These are phyloP conservation scores for Stachybotrys echinatus DNA, from an alignment of 2,329 filamentous ascomycete species.

Conservation along the genomic window DNA sequence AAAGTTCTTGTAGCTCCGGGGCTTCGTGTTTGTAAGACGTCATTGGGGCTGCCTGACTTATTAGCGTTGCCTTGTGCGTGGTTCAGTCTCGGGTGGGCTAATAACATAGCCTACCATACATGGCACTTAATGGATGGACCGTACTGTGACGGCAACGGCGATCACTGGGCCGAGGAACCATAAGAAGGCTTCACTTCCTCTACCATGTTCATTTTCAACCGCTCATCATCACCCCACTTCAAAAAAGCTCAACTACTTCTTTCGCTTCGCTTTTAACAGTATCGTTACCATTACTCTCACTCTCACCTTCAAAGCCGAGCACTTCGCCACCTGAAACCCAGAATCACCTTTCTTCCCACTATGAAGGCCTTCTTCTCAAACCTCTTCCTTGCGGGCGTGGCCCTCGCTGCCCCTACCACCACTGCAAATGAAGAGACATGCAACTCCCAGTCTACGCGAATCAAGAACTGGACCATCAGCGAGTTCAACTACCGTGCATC, in stretches of 20 bases:
- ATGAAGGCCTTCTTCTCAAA: constrained; percentile 12
- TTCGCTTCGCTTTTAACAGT: no score
- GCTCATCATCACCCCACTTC: no score
- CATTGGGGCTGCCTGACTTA: background rate
- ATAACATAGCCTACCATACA: background rate
- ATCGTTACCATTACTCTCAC: no score
- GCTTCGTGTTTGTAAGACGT: background rate
- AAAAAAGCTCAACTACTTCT: no score
- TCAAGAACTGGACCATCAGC: constrained; percentile 31
- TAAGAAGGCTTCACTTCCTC: background rate
- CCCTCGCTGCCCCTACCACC: constrained; percentile 6
- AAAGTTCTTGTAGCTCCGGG: background rate
- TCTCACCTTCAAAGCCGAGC: no score
- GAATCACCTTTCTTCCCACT: constrained; percentile 1
- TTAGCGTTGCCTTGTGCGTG: background rate
- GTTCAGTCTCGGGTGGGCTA: background rate
- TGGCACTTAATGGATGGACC: background rate
- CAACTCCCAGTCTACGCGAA: constrained; percentile 26
- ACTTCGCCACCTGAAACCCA: no score
- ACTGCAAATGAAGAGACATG: constrained; percentile 9
- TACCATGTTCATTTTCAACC: background rate
- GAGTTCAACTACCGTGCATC: constrained; percentile 43
- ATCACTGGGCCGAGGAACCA: background rate
- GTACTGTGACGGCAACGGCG: background rate
- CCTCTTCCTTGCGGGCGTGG: constrained; percentile 14